Evolutionary conservation across 225 moss, liverwort and hornwort genomes (phyloP).

Genomic region (Polytrichum commune): DNA sequence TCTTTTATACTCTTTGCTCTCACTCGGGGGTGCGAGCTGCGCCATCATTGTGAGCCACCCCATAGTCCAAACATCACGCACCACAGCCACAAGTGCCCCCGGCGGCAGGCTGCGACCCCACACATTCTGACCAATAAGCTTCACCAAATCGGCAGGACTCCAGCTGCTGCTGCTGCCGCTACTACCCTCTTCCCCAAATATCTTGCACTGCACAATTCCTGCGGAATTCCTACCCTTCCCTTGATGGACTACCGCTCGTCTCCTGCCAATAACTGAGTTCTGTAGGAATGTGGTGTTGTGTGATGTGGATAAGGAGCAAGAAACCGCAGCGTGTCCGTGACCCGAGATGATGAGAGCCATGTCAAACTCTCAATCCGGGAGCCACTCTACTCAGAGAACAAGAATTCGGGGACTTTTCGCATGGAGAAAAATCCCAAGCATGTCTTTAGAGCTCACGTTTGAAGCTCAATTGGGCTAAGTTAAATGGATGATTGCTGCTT

Average conservation of each 20-base stretch:
- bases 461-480: too few species aligned
- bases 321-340: not conserved
- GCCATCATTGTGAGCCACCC: slow-evolving; percentile 98
- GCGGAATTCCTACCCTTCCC: not conserved
- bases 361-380: not conserved
- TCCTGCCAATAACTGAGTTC: not conserved
- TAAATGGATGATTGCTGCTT: too few species aligned
- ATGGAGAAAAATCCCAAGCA: too few species aligned
- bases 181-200: slow-evolving; percentile 1
- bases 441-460: too few species aligned
- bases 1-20: slow-evolving; percentile 55
- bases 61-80: slow-evolving; percentile 79
- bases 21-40: slow-evolving; percentile 79
- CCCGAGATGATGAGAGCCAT: not conserved
- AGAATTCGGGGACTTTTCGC: too few species aligned
- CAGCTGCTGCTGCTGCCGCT: slow-evolving; percentile 13
- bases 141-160: slow-evolving; percentile 53
- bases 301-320: not conserved
- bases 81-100: slow-evolving; percentile 71
- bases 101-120: slow-evolving; percentile 92
- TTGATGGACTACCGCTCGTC: not conserved
- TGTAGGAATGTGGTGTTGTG: not conserved
- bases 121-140: slow-evolving; percentile 56
- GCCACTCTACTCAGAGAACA: not conserved
- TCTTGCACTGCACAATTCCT: not conserved